Percentiles rank a stretch among this genome's conserved stretches.
phyloP scores from a whole-genome alignment of 768 basidiomycete genomes.

The Lactarius hengduanensis region DNA sequence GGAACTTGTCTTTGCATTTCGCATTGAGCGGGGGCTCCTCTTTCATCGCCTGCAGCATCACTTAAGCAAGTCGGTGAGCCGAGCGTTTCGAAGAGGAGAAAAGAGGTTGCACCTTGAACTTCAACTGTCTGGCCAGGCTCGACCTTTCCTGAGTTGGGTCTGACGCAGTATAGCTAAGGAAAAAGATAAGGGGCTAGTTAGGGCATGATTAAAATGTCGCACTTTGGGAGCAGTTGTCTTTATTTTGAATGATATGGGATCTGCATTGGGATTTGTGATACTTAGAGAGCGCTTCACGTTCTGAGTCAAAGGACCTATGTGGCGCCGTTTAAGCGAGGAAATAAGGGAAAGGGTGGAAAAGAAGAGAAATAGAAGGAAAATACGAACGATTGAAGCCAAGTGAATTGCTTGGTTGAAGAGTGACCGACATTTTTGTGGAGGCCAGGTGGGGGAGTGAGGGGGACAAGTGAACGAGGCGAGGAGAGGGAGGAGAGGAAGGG shows the following conservation, averaged over 20 bases:
- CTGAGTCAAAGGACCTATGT: slow-evolving; percentile 83
- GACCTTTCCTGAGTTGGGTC: slow-evolving; percentile 96
- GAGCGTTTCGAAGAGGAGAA: slow-evolving; percentile 6
- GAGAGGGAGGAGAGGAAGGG: background rate
- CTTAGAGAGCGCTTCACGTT: slow-evolving; percentile 84
- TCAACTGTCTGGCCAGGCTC: slow-evolving; percentile 95
- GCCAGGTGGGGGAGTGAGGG: slow-evolving; percentile 26
- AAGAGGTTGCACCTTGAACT: slow-evolving; percentile 60
- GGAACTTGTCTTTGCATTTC: slow-evolving; percentile 99
- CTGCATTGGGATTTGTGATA: slow-evolving; percentile 83
- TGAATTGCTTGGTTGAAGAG: slow-evolving; percentile 67
- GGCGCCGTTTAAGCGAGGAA: slow-evolving; percentile 6
- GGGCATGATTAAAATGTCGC: slow-evolving; percentile 20
- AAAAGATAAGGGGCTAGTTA: slow-evolving; percentile 3
- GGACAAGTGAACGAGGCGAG: slow-evolving; percentile 20
- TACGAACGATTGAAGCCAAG: slow-evolving; percentile 81
- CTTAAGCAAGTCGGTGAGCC: slow-evolving; percentile 42
- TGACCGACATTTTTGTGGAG: slow-evolving; percentile 71
- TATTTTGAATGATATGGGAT: slow-evolving; percentile 98
- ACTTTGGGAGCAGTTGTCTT: slow-evolving; percentile 99
- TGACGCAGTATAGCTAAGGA: slow-evolving; percentile 85
- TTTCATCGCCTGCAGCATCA: slow-evolving; percentile 95
- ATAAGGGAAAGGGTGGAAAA: slow-evolving; percentile 25
- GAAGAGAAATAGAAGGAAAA: slow-evolving; percentile 1
- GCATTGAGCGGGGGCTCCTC: slow-evolving; percentile 85